Base-by-base conservation (phyloP, 2,329 filamentous ascomycete species). In the Sphaerostilbella broomeana region DNA sequence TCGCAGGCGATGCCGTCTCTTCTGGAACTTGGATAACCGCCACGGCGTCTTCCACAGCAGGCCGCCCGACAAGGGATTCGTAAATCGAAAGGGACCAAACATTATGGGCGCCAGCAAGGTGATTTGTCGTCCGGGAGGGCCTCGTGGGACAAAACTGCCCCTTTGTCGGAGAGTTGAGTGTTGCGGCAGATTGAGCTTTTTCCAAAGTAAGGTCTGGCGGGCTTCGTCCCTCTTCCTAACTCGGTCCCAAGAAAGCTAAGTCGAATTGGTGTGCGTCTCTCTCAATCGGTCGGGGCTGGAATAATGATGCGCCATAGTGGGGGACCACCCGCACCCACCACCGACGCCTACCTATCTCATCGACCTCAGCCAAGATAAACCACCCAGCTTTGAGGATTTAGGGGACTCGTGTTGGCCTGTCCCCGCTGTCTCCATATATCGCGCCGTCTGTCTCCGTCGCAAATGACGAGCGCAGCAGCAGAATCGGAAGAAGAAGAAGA, bases 21-120 rank as follows among this genome's bases (percentile, higher is more conserved):
- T 97, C 66, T 95, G 89, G 60, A 86, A 87, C 51, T 78, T 73
- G 43, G 92, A 98, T 58, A 98, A 79, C 46, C 92, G 83, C 89
- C 89, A 98, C 52, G 92, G 92, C 55, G 84, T 88, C 79, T 98
- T 98, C 92, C 88, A 95, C 52, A 95, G 72, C 39, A 95, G 80
- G 64, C 88, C 88, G 47, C 85, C 77, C 40, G 79, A 81, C 17
- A 94, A 71, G 43, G 84, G 70, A 49, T 79, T 84, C 30, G 86
- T 88, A 52, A 84, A 72, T 67, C 83, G 84, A 69, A 94, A 87
- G 51, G 83, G 73, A 57, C 84, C 84, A 63, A 88, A 90, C 88
- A 95, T 94, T 48, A 52, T 73, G 58, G 38, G n/a, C n/a, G n/a
- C n/a, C n/a, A n/a, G n/a, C n/a, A n/a, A n/a, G n/a, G n/a, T n/a